These are phyloP conservation scores for Talaromyces islandicus DNA, from an alignment of 2,329 filamentous ascomycete genomes.

Conservation along the genomic window DNA sequence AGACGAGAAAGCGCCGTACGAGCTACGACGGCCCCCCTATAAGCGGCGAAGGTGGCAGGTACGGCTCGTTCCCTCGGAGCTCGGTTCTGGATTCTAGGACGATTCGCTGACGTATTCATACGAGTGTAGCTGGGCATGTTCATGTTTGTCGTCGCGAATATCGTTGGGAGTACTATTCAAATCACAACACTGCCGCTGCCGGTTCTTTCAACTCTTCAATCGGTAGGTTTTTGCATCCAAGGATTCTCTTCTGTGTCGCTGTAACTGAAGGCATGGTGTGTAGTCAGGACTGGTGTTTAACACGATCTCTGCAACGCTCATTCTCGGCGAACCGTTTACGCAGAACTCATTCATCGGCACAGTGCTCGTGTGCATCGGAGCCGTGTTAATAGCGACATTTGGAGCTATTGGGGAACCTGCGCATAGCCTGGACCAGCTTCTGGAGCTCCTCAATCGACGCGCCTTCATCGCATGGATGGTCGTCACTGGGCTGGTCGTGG, in stretches of 20 bases:
- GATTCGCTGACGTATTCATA: conserved; percentile 12
- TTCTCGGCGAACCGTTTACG: conserved; percentile 90
- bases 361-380: conserved; percentile 76
- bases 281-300: conserved; percentile 93
- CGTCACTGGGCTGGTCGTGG: conserved; percentile 66
- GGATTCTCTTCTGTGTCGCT: not conserved
- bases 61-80: conserved; percentile 5
- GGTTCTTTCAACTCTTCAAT: conserved; percentile 90
- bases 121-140: conserved; percentile 67
- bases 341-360: conserved; percentile 89
- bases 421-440: conserved; percentile 76
- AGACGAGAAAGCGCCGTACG: conserved; percentile 79
- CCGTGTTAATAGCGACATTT: conserved; percentile 88
- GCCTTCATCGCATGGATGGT: conserved; percentile 88
- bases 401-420: conserved; percentile 90
- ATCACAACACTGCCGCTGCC: conserved; percentile 93
- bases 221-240: conserved; percentile 39
- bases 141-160: conserved; percentile 92
- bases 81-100: not conserved
- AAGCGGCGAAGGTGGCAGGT: conserved; percentile 87
- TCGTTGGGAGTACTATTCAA: conserved; percentile 92
- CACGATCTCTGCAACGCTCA: conserved; percentile 90
- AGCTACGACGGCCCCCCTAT: conserved; percentile 79
- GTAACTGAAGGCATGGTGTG: conserved; percentile 1
- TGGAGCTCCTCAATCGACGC: conserved; percentile 65